These are phyloP conservation scores for Aspergillus ibericus DNA, from an alignment of 2,329 filamentous ascomycete species.

Conservation along the genomic window DNA sequence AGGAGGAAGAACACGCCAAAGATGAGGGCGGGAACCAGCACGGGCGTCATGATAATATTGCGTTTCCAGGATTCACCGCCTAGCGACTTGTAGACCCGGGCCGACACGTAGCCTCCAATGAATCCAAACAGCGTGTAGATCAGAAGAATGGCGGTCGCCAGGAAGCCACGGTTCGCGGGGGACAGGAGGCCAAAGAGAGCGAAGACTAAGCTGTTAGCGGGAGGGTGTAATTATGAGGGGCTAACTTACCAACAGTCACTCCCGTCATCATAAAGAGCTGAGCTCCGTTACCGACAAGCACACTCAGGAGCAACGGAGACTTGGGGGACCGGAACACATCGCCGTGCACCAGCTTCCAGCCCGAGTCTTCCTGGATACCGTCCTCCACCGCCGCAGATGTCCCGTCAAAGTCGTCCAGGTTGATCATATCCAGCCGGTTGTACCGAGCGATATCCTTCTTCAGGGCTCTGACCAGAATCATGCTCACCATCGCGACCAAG, in stretches of 20 bases:
- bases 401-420: conserved; percentile 82
- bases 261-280: conserved; percentile 98
- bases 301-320: conserved; percentile 77
- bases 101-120: conserved; percentile 85
- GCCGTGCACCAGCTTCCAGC: conserved; percentile 97
- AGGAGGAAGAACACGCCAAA: conserved; percentile 89
- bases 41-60: conserved; percentile 84
- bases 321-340: conserved; percentile 92
- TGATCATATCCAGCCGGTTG: conserved; percentile 89
- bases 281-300: conserved; percentile 88
- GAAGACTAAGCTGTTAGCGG: conserved; percentile 56
- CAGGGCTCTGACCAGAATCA: conserved; percentile 83
- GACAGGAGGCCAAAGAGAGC: conserved; percentile 93
- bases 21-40: conserved; percentile 81
- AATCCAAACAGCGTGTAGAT: conserved; percentile 92
- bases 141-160: conserved; percentile 89
- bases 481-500: conserved; percentile 84
- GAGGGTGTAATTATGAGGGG: not conserved
- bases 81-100: conserved; percentile 92
- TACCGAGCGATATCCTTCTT: conserved; percentile 96
- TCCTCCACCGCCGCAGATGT: conserved; percentile 75
- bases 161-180: conserved; percentile 88
- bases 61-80: conserved; percentile 91
- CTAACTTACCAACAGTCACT: conserved; percentile 69
- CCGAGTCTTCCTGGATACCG: conserved; percentile 94